Conservation (phyloP, 2,329 filamentous ascomycete species). For the Aspergillus novofumigatus region DNA sequence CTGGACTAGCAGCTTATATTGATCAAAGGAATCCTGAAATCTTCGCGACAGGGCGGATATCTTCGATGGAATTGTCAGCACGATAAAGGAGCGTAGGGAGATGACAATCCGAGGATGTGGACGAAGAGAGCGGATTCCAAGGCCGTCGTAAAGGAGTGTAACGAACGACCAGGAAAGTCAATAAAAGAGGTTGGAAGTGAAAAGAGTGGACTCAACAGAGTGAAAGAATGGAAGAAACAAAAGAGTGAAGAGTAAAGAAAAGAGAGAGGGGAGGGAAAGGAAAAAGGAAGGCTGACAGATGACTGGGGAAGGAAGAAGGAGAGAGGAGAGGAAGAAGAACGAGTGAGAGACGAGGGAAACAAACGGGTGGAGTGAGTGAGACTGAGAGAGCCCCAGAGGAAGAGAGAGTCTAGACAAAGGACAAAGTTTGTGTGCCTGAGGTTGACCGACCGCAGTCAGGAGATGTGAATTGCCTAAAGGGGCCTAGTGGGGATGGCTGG, state of each 20-base stretch:
- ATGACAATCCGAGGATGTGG: conserved; percentile 32
- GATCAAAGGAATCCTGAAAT: conserved; percentile 15
- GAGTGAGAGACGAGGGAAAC: conserved; percentile 9
- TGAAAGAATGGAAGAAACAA: conserved; percentile 23
- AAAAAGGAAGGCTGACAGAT: conserved; percentile 24
- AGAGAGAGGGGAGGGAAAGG: conserved; percentile 28
- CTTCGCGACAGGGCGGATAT: conserved; percentile 16
- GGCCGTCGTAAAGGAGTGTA: conserved; percentile 52
- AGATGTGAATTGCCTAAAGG: conserved; percentile 12
- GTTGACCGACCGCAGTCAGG: conserved; percentile 9
- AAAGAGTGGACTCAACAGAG: conserved; percentile 6
- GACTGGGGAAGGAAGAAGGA: conserved; percentile 23
- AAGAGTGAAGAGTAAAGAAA: conserved; percentile 23
- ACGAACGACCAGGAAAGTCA: conserved; percentile 39
- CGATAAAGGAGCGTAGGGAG: conserved; percentile 8
- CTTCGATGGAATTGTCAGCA: conserved; percentile 4
- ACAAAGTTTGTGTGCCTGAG: not conserved
- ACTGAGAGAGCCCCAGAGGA: not conserved
- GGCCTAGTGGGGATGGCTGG: conserved; percentile 7
- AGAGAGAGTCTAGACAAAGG: conserved; percentile 1
- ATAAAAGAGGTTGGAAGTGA: conserved; percentile 25
- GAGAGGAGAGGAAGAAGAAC: conserved; percentile 15
- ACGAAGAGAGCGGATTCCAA: conserved; percentile 33
- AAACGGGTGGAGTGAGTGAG: conserved; percentile 11
- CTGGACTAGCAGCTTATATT: conserved; percentile 36